Evolutionary conservation across 202 grass and related monocot genomes (phyloP), one percentile per base, ranked within the genome.

Genomic region (Carex sylvatica): DNA sequence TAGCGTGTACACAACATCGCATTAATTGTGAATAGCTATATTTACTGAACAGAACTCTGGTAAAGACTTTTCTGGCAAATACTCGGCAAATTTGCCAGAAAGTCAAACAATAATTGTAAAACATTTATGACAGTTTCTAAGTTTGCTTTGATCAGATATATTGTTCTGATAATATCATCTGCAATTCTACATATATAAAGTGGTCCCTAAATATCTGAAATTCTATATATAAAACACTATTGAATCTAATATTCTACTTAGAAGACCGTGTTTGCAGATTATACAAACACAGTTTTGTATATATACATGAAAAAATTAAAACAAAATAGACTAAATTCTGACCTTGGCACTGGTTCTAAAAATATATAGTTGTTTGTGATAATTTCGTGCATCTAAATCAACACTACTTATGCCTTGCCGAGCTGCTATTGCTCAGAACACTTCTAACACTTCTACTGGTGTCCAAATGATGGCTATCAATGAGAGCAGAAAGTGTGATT

Each of bases 401-500:
- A 31, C 15, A 73, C 31, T 58, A 64, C 76, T 63, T 77, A 30
- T 84, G 42, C 5, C 19, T 61, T 61, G 18, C 55, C 9, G 56
- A 62, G 38, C 22, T 33, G 23, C 19, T 84, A 61, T 61, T 13
- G 49, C 8, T 15, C 30, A 4, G 16, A 51, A 61, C 15, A 20
- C 5, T 74, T 33, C 30, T 46, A n/a, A 61, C 38, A 20, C 5
- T 75, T 33, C 30, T 46, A 19, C 58, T 62, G 18, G 74, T 66
- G 58, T 68, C 65, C 66, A 85, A 87, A 75, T 90, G 91, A 88
- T 93, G 96, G 64, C 89, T 92, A 61, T 90, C 74, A 4, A 99
- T 80, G 59, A 99, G 89, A 87, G 91, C 88, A 0, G 96, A 95
- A 75, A 99, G 90, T 0, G 91, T 99, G 55, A 99, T 99, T 88